These are phyloP conservation scores for Aspergillus phoenicis DNA, from an alignment of 2,329 filamentous ascomycete species.

Conservation along the genomic window DNA sequence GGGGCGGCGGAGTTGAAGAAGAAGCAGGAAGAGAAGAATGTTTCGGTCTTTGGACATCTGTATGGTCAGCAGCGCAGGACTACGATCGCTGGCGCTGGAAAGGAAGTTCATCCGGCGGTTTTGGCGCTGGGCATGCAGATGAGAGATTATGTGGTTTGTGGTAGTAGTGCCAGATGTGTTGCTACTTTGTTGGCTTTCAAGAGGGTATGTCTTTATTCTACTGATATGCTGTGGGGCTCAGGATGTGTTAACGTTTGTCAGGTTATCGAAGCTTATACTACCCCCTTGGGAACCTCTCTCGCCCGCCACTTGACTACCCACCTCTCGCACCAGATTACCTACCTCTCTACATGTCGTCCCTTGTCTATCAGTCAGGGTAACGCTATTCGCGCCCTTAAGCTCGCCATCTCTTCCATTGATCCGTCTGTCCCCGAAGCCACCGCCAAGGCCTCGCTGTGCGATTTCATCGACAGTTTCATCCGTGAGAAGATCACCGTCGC, in stretches of 20 bases:
- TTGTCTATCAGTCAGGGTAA: slow-evolving; percentile 98
- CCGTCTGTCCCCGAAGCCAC: slow-evolving; percentile 79
- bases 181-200: slow-evolving; percentile 89
- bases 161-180: slow-evolving; percentile 84
- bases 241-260: slow-evolving; percentile 40
- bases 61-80: slow-evolving; percentile 73
- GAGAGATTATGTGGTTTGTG: slow-evolving; percentile 82
- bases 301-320: slow-evolving; percentile 90
- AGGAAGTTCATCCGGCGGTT: slow-evolving; percentile 82
- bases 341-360: slow-evolving; percentile 88
- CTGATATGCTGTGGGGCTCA: neutral
- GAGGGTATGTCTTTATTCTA: slow-evolving; percentile 57
- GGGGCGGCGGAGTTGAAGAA: slow-evolving; percentile 46
- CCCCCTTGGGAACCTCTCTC: slow-evolving; percentile 79
- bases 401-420: slow-evolving; percentile 87
- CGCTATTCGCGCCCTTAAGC: slow-evolving; percentile 90
- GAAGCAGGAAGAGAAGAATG: slow-evolving; percentile 65
- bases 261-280: slow-evolving; percentile 92
- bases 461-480: slow-evolving; percentile 86
- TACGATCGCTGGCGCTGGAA: slow-evolving; percentile 62
- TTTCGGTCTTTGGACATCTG: slow-evolving; percentile 80
- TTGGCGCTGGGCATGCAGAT: slow-evolving; percentile 87
- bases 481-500: slow-evolving; percentile 86
- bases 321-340: slow-evolving; percentile 93
- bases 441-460: slow-evolving; percentile 76